A percentile compares a stretch with the other conserved stretches of the same genome.
Evolutionary conservation across 257 asterid species (phyloP).

Genomic region (Anisodus acutangulus): DNA sequence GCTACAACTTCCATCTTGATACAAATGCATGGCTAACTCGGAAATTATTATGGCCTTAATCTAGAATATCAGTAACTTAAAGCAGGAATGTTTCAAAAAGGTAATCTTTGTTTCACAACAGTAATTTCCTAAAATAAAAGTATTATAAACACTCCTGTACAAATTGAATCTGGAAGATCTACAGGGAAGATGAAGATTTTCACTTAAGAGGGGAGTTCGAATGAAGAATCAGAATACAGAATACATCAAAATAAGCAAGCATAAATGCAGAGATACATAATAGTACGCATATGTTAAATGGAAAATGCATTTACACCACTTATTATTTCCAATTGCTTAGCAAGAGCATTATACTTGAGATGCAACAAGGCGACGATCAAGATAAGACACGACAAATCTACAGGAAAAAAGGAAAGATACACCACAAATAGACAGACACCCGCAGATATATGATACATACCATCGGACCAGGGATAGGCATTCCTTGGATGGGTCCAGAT

Average conservation of each 20-base stretch:
- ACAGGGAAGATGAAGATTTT: background rate
- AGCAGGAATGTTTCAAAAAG: background rate
- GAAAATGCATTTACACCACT: background rate
- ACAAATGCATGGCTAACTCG: background rate
- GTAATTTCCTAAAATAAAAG: background rate
- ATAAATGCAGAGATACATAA: background rate
- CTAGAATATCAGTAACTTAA: background rate
- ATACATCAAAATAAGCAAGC: background rate
- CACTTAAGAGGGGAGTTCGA: background rate
- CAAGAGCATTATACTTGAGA: background rate
- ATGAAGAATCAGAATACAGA: no score
- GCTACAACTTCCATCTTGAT: conserved; percentile 3
- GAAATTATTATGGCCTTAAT: background rate
- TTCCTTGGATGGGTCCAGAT: conserved; percentile 48
- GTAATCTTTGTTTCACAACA: conserved; percentile 4
- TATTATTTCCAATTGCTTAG: background rate
- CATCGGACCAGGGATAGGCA: conserved; percentile 72
- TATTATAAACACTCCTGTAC: background rate
- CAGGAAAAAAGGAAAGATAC: background rate
- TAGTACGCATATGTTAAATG: background rate
- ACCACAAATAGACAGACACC: background rate
- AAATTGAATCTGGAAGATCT: background rate
- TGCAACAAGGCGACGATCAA: background rate
- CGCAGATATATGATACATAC: conserved; percentile 37
- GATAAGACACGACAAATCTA: background rate